Evolutionary conservation across 1,284 basidiomycete genomes (phyloP), one percentile per base, ranked within the genome.

Genomic region (Cryptococcus sp.): DNA sequence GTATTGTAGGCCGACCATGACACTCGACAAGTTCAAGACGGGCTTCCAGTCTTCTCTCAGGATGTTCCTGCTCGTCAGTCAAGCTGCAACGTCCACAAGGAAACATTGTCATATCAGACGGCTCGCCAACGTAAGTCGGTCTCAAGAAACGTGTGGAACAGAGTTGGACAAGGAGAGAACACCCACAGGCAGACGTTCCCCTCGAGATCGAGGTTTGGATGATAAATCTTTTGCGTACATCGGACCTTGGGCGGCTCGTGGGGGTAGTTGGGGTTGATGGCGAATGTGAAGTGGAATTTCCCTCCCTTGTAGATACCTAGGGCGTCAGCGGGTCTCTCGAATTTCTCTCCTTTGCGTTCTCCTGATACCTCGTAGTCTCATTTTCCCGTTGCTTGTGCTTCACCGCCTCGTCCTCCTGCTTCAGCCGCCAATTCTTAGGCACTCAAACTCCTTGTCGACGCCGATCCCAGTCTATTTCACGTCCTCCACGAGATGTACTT

Each of bases 31-130:
- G 73, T 97, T 97, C 45, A 98, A 79, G 5, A 69, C 95, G 14
- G 95, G 95, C 69, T 99, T 99, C 95, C 95, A 99, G 76, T 98
- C 95, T 77, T 98, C 95, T 70, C 95, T 83, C 52, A 98, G 80
- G 64, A 98, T 97, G 77, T 98, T 98, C 22, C 68, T 48, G 31
- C 7, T 7, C 16, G 7, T 16, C 35, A 37, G 19, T n/a, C n/a
- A n/a, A n/a, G n/a, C n/a, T n/a, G n/a, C n/a, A n/a, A n/a, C n/a
- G n/a, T n/a, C n/a, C n/a, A n/a, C n/a, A n/a, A n/a, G n/a, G n/a
- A n/a, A n/a, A n/a, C n/a, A n/a, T n/a, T n/a, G n/a, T n/a, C n/a
- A n/a, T n/a, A n/a, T n/a, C n/a, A n/a, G n/a, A n/a, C n/a, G n/a
- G n/a, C n/a, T n/a, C n/a, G n/a, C n/a, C n/a, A n/a, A n/a, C n/a